Conservation (phyloP, 257 asterid genomes). For the Mentha longifolia region DNA sequence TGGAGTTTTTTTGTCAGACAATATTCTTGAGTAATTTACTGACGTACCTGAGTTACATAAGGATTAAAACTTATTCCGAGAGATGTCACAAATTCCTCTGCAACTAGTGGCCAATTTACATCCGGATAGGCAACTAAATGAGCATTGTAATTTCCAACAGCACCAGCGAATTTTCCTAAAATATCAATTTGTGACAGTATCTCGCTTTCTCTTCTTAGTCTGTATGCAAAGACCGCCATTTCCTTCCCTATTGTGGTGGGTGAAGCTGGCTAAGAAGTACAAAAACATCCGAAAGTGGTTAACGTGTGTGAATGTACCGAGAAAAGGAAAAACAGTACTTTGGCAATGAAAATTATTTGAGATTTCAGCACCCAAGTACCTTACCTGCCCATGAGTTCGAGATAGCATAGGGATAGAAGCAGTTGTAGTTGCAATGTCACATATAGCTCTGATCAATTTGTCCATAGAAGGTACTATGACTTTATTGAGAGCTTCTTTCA, state of each 20-base stretch:
- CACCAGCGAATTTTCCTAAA: slow-evolving; percentile 73
- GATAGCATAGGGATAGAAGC: slow-evolving; percentile 60
- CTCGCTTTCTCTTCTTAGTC: slow-evolving; percentile 47
- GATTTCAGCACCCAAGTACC: not conserved
- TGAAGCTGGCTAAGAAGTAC: slow-evolving; percentile 55
- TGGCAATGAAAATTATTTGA: not conserved
- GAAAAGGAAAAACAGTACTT: not conserved
- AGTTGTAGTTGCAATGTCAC: slow-evolving; percentile 47
- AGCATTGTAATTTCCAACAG: slow-evolving; percentile 75
- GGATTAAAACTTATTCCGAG: slow-evolving; percentile 61
- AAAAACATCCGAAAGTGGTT: slow-evolving; percentile 11
- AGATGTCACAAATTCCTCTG: slow-evolving; percentile 65
- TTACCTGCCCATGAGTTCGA: slow-evolving; percentile 69
- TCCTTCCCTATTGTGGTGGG: slow-evolving; percentile 74
- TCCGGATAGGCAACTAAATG: slow-evolving; percentile 64
- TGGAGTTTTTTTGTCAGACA: not conserved
- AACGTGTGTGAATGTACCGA: not conserved
- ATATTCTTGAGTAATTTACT: not conserved
- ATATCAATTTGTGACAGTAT: slow-evolving; percentile 41
- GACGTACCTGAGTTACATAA: slow-evolving; percentile 56
- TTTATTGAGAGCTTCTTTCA: slow-evolving; percentile 49
- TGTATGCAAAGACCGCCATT: slow-evolving; percentile 60
- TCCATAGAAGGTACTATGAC: slow-evolving; percentile 54
- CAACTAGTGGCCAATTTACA: slow-evolving; percentile 54
- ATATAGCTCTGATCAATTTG: slow-evolving; percentile 45